Conservation (phyloP, 371 early-diverging fungal genomes). For the Apophysomyces trapeziformis region DNA sequence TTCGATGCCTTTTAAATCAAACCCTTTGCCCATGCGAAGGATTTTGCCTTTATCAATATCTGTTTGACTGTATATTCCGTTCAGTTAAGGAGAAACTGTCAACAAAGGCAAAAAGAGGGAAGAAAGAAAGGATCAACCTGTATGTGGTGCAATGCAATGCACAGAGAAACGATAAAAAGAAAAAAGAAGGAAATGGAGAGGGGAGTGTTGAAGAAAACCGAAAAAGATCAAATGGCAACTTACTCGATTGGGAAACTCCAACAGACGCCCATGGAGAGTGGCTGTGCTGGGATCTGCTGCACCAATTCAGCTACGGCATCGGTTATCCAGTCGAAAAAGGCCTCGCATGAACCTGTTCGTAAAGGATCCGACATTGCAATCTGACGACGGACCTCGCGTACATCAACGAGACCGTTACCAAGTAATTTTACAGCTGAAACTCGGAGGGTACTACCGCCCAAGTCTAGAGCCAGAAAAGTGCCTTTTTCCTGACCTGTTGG, state of each 20-base stretch:
- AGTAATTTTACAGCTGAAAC: slow-evolving; percentile 74
- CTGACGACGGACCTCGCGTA: slow-evolving; percentile 71
- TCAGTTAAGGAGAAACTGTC: neutral
- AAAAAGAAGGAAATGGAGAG: neutral
- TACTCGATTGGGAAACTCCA: slow-evolving; percentile 60
- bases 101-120: neutral
- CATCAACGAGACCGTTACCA: slow-evolving; percentile 68
- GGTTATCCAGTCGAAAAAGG: slow-evolving; percentile 91
- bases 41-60: slow-evolving; percentile 75
- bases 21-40: slow-evolving; percentile 93
- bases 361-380: slow-evolving; percentile 67
- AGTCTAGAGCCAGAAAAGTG: slow-evolving; percentile 85
- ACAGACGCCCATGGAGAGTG: slow-evolving; percentile 48
- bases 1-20: slow-evolving; percentile 72
- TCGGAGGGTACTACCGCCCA: slow-evolving; percentile 91
- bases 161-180: neutral
- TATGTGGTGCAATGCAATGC: slow-evolving; percentile 2
- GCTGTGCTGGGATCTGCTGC: slow-evolving; percentile 28
- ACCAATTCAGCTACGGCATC: slow-evolving; percentile 50
- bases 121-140: neutral
- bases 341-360: slow-evolving; percentile 64
- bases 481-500: slow-evolving; percentile 89
- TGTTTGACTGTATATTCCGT: slow-evolving; percentile 61
- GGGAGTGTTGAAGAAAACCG: slow-evolving; percentile 2
- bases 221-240: slow-evolving; percentile 17